phyloP scores from a whole-genome alignment of 345 rosid species.

The Bruguiera gymnorhiza region DNA sequence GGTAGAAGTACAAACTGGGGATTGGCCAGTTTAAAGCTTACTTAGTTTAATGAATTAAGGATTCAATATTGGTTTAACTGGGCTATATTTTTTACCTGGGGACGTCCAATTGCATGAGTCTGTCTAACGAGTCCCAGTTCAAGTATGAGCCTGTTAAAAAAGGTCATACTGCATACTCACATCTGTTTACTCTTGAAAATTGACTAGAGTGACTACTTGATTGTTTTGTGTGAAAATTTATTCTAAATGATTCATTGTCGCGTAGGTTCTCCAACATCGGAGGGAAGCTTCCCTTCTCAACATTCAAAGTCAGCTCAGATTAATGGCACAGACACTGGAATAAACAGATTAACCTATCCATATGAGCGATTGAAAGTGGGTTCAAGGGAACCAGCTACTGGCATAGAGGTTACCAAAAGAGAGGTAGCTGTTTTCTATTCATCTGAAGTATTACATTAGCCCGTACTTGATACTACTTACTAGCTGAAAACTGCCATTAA shows the following conservation, averaged over 20 bases:
- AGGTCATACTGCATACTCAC: not conserved
- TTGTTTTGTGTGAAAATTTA: no score
- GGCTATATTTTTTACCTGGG: no score
- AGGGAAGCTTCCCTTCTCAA: conserved; percentile 15
- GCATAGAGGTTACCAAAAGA: conserved; percentile 59
- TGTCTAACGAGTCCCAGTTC: not conserved
- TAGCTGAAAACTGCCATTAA: no score
- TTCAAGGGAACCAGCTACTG: conserved; percentile 49
- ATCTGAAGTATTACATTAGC: not conserved
- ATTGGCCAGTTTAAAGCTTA: not conserved
- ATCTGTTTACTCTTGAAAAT: no score
- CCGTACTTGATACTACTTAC: no score
- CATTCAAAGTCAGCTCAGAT: conserved; percentile 16
- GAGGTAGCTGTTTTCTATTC: conserved; percentile 43
- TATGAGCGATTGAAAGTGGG: conserved; percentile 48
- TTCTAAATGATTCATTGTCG: not conserved
- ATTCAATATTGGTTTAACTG: no score
- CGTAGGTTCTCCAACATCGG: conserved; percentile 40
- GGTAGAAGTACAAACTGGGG: not conserved
- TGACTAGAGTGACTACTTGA: no score
- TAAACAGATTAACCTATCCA: conserved; percentile 39
- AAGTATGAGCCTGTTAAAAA: not conserved
- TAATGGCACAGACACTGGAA: conserved; percentile 20
- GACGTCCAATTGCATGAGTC: not conserved
- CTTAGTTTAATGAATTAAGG: not conserved